Base-by-base conservation (phyloP, 768 basidiomycete species). In the Sporobolomyces phaffii region DNA sequence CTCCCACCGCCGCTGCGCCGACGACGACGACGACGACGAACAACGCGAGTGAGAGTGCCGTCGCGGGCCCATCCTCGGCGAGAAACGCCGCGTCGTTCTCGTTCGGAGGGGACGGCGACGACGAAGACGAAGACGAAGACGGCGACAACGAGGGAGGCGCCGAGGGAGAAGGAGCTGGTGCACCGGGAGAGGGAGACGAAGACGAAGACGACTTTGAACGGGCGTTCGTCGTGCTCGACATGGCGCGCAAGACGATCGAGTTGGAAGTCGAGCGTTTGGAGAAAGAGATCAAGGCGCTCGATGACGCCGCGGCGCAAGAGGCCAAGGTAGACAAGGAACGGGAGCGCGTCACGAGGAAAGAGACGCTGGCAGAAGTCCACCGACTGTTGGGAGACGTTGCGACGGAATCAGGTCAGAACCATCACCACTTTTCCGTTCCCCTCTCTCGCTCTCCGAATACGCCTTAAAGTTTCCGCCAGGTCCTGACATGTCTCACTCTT, bases 211-310 rank as follows among this genome's bases (percentile, higher is more conserved):
- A 98, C 74, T 96, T 96, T 77, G 96, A 94, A 72, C 91, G 90
- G 29, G 91, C 96, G 17, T 99, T 94, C 92, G 90, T 96, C 75
- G 87, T 94, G 4, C 81, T 99, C n/a, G 96, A 99, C 73, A 85
- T 94, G 62, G 93, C 94, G 26, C 83, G 93, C 44, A 84, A 87
- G 15, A 87, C 94, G 65, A 92, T 90, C 74, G 84, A 86, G 70
- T 88, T 87, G 77, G 82, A 83, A 67, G 79, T 81, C 8, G 81
- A 81, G 13, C 83, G 82, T 31, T 82, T 83, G 47, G 62, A 59
- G 13, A 20, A 20, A 1, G 36, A 44, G 9, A 24, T 60, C 17
- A 34, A 14, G 31, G 24, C 36, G 14, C 22, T 6, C 20, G 26
- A 56, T 33, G 20, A 56, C 6, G 62, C 5, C 0, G 45, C 10